These are phyloP conservation scores for Candida gorgasii DNA, from an alignment of 805 yeast genomes.

Conservation along the genomic window DNA sequence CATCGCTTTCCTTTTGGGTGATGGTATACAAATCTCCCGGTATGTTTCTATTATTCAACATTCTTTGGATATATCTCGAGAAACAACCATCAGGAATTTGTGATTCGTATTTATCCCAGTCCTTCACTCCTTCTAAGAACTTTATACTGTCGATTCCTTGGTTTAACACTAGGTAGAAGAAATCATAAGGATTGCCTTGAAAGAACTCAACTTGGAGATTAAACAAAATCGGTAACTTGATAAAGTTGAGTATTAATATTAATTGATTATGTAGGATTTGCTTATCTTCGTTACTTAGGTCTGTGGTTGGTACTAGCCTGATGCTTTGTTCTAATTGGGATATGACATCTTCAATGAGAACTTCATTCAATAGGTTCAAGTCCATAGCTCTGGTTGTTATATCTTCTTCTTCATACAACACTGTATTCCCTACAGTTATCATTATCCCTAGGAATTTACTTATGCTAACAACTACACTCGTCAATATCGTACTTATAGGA, in stretches of 20 bases:
- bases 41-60: slow-evolving; percentile 36
- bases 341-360: slow-evolving; percentile 22
- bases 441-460: slow-evolving; percentile 54
- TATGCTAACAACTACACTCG: slow-evolving; percentile 52
- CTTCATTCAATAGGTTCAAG: slow-evolving; percentile 31
- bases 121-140: slow-evolving; percentile 4
- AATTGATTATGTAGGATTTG: slow-evolving; percentile 22
- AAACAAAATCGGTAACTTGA: slow-evolving; percentile 17
- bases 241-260: slow-evolving; percentile 27
- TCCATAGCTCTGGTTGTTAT: slow-evolving; percentile 65
- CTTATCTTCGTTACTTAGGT: slow-evolving; percentile 11
- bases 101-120: slow-evolving; percentile 4
- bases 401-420: slow-evolving; percentile 75
- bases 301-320: slow-evolving; percentile 21
- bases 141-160: slow-evolving; percentile 18
- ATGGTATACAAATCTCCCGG: slow-evolving; percentile 34
- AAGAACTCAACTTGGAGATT: slow-evolving; percentile 13
- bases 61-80: slow-evolving; percentile 38
- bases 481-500: slow-evolving; percentile 47
- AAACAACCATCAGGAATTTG: slow-evolving; percentile 26
- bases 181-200: slow-evolving; percentile 3
- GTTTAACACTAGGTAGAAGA: slow-evolving; percentile 18
- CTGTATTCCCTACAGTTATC: slow-evolving; percentile 53
- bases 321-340: slow-evolving; percentile 35
- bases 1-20: slow-evolving; percentile 22